Conservation (phyloP, 345 rosid genomes). For the Populus deltoides region DNA sequence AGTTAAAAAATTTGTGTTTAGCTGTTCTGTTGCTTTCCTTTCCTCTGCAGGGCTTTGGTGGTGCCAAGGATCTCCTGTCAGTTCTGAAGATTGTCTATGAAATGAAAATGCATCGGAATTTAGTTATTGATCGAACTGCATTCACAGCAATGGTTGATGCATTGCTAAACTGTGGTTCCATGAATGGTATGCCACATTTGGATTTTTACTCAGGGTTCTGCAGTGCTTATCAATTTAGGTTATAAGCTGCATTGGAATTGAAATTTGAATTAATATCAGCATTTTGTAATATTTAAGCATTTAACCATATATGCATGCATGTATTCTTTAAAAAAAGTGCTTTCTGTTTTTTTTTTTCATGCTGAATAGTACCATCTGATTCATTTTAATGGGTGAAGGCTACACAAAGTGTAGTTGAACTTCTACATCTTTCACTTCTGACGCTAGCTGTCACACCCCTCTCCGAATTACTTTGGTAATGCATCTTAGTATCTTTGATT, state of each 20-base stretch:
- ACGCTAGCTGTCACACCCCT: neutral
- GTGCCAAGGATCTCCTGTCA: constrained; percentile 47
- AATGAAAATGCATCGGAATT: constrained; percentile 47
- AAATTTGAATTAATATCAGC: neutral
- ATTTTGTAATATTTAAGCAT: too few relatives aligned
- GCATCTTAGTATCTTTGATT: too few relatives aligned
- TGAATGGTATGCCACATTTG: constrained; percentile 40
- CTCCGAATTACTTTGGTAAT: too few relatives aligned
- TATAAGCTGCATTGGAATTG: neutral
- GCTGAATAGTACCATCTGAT: neutral
- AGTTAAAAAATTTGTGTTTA: neutral
- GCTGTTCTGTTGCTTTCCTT: constrained; percentile 1
- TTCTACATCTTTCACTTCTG: neutral
- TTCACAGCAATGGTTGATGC: constrained; percentile 68
- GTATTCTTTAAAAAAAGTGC: neutral
- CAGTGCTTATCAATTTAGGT: neutral
- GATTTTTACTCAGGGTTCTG: constrained; percentile 11
- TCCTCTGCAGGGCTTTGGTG: constrained; percentile 52
- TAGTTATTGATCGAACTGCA: constrained; percentile 60
- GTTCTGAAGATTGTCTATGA: constrained; percentile 47
- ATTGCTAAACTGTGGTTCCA: constrained; percentile 54
- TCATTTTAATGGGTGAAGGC: neutral
- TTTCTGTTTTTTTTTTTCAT: neutral
- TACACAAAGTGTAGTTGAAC: neutral
- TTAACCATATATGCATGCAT: neutral